phyloP scores from a whole-genome alignment of 352 stramenopile genomes.

The Pythium dissotocum region DNA sequence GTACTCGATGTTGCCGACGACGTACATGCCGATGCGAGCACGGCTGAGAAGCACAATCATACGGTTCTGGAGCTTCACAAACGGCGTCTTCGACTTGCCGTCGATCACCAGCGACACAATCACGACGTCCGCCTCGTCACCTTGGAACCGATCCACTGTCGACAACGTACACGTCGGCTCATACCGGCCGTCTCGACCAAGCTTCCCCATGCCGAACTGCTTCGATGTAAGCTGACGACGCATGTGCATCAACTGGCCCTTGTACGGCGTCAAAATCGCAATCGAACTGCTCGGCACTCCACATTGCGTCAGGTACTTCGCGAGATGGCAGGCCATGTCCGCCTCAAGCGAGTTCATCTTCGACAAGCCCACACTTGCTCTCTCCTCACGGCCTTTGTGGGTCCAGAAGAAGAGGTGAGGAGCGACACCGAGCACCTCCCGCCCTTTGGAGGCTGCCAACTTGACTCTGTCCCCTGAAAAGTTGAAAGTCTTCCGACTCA shows the following conservation, averaged over 20 bases:
- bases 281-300: conserved; percentile 72
- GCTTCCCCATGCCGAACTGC: conserved; percentile 26
- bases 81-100: conserved; percentile 81
- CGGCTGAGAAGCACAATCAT: conserved; percentile 90
- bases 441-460: conserved; percentile 43
- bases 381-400: conserved; percentile 61
- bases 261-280: conserved; percentile 89
- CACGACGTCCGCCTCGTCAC: conserved; percentile 88
- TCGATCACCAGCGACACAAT: conserved; percentile 89
- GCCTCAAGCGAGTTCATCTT: conserved; percentile 74
- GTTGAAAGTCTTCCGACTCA: not conserved
- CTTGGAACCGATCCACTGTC: conserved; percentile 90
- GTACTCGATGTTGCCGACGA: conserved; percentile 82
- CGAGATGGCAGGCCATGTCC: conserved; percentile 76
- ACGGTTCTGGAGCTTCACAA: conserved; percentile 88
- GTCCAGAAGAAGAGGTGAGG: conserved; percentile 89
- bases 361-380: conserved; percentile 68
- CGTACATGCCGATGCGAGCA: conserved; percentile 83
- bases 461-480: conserved; percentile 20
- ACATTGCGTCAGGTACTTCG: conserved; percentile 77
- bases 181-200: conserved; percentile 25
- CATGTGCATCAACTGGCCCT: conserved; percentile 87
- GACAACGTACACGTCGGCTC: conserved; percentile 64
- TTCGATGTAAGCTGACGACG: conserved; percentile 68
- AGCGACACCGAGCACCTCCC: conserved; percentile 77